phyloP scores from a whole-genome alignment of 192 early-diverging fungal species.

The Coemansia sp. region DNA sequence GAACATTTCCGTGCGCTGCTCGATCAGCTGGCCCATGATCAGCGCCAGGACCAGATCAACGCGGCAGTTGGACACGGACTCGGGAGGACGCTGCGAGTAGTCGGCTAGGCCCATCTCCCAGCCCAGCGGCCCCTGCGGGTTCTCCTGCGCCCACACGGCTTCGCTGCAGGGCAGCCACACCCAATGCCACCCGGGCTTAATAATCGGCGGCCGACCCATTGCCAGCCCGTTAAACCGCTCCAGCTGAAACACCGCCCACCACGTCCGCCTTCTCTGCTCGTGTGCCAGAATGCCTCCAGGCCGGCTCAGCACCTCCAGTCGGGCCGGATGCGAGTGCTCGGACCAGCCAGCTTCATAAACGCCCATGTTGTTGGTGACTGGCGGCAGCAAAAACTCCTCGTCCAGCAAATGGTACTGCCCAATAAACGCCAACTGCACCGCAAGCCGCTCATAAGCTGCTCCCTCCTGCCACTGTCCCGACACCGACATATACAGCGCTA shows the following conservation, averaged over 20 bases:
- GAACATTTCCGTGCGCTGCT: constrained; percentile 51
- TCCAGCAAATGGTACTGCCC: constrained; percentile 51
- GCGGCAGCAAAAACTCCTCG: constrained; percentile 50
- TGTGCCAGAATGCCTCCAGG: constrained; percentile 44
- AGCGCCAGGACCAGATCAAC: constrained; percentile 43
- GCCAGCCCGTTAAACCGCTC: constrained; percentile 52
- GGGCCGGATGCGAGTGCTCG: constrained; percentile 39
- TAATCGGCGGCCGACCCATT: constrained; percentile 50
- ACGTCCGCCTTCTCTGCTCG: constrained; percentile 43
- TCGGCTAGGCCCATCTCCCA: constrained; percentile 47
- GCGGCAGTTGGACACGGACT: constrained; percentile 33
- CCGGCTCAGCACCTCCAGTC: constrained; percentile 42
- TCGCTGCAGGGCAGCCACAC: constrained; percentile 52
- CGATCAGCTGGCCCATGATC: constrained; percentile 48
- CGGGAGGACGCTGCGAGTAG: constrained; percentile 19
- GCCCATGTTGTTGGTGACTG: constrained; percentile 44
- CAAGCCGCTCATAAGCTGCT: constrained; percentile 44
- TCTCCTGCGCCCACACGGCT: constrained; percentile 35
- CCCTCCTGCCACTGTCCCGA: constrained; percentile 50
- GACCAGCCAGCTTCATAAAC: constrained; percentile 47
- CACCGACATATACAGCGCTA: constrained; percentile 45
- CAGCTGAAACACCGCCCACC: constrained; percentile 51
- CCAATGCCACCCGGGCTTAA: constrained; percentile 55
- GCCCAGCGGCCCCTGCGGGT: constrained; percentile 31
- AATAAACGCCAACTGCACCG: constrained; percentile 46